Conservation (phyloP, 2,329 filamentous ascomycete genomes). For the Lasiodiplodia theobromae region DNA sequence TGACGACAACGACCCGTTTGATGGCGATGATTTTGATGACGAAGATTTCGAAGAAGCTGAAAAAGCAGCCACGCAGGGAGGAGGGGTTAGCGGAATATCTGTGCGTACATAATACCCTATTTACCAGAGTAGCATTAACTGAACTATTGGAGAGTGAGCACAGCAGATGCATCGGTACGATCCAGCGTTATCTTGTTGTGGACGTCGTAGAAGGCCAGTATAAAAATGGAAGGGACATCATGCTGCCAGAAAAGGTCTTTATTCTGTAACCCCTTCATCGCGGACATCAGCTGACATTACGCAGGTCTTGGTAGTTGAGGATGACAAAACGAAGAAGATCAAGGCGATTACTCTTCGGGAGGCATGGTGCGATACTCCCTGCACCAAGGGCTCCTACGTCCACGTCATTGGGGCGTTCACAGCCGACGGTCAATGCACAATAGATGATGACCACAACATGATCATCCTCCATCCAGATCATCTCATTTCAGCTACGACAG, state of each 20-base stretch:
- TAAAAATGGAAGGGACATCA: conserved; percentile 66
- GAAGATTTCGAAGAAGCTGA: conserved; percentile 73
- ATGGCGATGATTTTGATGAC: conserved; percentile 73
- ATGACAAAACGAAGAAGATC: conserved; percentile 71
- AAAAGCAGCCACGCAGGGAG: conserved; percentile 74
- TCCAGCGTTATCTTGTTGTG: conserved; percentile 86
- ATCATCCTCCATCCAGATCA: conserved; percentile 94
- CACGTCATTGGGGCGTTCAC: conserved; percentile 86
- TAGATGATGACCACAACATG: conserved; percentile 84
- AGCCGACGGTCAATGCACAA: conserved; percentile 72
- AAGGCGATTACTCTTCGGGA: conserved; percentile 79
- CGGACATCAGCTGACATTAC: conserved; percentile 35
- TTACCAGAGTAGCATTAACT: conserved; percentile 55
- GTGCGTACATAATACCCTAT: conserved; percentile 25
- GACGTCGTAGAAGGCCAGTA: conserved; percentile 75
- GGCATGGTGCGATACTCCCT: conserved; percentile 85
- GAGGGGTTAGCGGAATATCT: conserved; percentile 48
- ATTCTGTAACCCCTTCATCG: conserved; percentile 4
- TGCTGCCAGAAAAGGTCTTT: conserved; percentile 73
- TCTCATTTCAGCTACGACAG: conserved; percentile 90
- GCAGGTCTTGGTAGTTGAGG: conserved; percentile 81
- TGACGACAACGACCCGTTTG: conserved; percentile 79
- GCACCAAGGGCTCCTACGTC: conserved; percentile 76
- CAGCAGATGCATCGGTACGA: conserved; percentile 67
- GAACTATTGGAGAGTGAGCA: conserved; percentile 71